These are phyloP conservation scores for Rhododendron ferrugineum DNA, from an alignment of 148 eudicot genomes.

Conservation along the genomic window DNA sequence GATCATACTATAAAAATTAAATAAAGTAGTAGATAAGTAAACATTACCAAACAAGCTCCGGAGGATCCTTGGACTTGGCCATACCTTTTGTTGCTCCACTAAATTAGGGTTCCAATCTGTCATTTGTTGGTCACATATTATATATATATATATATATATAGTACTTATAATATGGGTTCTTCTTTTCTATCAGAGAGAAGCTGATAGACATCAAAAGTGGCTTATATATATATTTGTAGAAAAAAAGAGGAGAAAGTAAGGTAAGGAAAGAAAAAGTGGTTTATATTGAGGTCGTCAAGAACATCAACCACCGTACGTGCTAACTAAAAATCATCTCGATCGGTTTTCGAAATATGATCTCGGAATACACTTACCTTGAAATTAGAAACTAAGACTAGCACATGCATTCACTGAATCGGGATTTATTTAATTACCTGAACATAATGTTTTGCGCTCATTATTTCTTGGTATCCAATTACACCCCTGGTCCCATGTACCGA, in stretches of 20 bases:
- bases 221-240: not conserved
- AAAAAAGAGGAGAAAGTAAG: not conserved
- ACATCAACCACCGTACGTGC: no score
- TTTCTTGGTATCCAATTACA: not conserved
- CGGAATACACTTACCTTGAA: not conserved
- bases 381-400: not conserved
- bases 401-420: not conserved
- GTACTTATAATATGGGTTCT: not conserved
- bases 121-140: not conserved
- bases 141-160: no score
- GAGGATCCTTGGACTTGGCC: conserved; percentile 1
- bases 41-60: not conserved
- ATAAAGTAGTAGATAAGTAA: not conserved
- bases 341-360: not conserved
- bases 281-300: no score
- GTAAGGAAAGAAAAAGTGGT: not conserved
- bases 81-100: not conserved
- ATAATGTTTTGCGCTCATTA: not conserved
- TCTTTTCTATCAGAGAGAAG: not conserved
- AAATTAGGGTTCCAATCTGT: not conserved
- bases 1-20: not conserved
- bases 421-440: not conserved
- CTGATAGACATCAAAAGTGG: not conserved
- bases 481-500: not conserved
- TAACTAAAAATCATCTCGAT: not conserved